These are phyloP conservation scores for Russula brevipes DNA, from an alignment of 768 basidiomycete species.

Conservation along the genomic window DNA sequence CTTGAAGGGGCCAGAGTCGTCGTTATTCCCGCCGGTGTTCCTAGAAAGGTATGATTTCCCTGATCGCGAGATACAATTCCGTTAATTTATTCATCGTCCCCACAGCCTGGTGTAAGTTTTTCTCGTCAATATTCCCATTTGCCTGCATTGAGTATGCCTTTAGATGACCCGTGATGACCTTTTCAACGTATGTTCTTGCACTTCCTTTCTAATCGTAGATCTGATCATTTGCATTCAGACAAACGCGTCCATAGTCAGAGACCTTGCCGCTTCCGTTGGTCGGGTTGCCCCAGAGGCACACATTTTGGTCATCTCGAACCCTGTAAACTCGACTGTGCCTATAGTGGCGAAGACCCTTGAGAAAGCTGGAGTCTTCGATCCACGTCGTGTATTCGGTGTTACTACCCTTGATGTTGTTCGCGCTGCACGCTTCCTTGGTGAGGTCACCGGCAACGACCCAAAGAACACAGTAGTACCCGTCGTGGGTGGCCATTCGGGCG, in stretches of 20 bases:
- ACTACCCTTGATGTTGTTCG: slow-evolving; percentile 99
- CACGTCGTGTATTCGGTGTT: slow-evolving; percentile 86
- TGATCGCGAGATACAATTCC: neutral
- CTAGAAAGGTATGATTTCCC: slow-evolving; percentile 71
- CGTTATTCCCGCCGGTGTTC: slow-evolving; percentile 98
- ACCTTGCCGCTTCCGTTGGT: slow-evolving; percentile 84
- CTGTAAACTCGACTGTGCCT: slow-evolving; percentile 96
- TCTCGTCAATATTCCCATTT: slow-evolving; percentile 25
- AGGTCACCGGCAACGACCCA: slow-evolving; percentile 61
- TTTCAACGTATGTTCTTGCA: slow-evolving; percentile 68
- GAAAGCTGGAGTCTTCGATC: slow-evolving; percentile 91
- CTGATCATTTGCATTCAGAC: slow-evolving; percentile 46
- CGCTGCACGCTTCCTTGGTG: slow-evolving; percentile 82
- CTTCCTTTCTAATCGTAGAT: neutral
- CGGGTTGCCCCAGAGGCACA: slow-evolving; percentile 87
- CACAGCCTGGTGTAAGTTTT: slow-evolving; percentile 74
- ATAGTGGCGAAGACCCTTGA: slow-evolving; percentile 90
- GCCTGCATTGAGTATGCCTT: slow-evolving; percentile 25
- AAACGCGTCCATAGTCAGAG: slow-evolving; percentile 95
- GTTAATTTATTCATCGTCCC: slow-evolving; percentile 31
- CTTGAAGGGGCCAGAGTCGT: slow-evolving; percentile 88
- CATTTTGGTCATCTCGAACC: slow-evolving; percentile 97
- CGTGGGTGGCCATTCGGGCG: slow-evolving; percentile 91
- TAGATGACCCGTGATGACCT: slow-evolving; percentile 97
- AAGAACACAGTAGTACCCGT: slow-evolving; percentile 71